Base-by-base conservation (phyloP, 2,329 filamentous ascomycete genomes). In the Colletotrichum cereale region DNA sequence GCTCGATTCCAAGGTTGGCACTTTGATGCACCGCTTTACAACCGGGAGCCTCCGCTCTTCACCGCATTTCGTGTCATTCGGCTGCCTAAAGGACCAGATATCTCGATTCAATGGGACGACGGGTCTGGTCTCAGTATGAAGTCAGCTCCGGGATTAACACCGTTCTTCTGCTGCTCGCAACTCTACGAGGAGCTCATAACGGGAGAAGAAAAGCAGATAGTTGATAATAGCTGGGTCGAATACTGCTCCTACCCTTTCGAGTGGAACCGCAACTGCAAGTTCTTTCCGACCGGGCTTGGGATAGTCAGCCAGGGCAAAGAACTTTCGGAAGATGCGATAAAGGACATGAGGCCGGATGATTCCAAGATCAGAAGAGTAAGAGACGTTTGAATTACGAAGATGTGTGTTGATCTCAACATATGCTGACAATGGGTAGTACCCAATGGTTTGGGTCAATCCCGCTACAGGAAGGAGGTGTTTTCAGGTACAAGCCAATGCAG, bases 1-100 rank as follows among this genome's bases (percentile, higher is more conserved):
- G 84, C 82, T 0, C 82, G 84, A 21, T 86, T 86, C 69, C 83
- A 86, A 52, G 77, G 82, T 34, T 86, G 84, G 84, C 84, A 86
- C 71, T 84, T 86, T 29, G 84, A 86, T 68, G 84, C 83, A 3
- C 83, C 84, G 2, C 77, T 85, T 1, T 84, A 84, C 72, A 80
- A 73, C 8, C 77, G 80, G 4, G 79, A 84, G 42, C 83, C 82
- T 0, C 80, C 83, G 2, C 82, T 79, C 77, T 84, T 83, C 73
- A 85, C 82, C 7, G 82, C 82, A 1, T 78, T 85, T 3, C 81
- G 82, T 11, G 80, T 79, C 44, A 63, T 84, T 61, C 82, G 79
- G 66, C 77, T 80, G 18, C 84, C 84, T 3, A 78, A 75, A 3
- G 75, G 77, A 11, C 80, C 79, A 0, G 76, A 81, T n/a, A 73